Evolutionary conservation across 352 stramenopile species (phyloP), one percentile per base, ranked within the genome.

Genomic region (Stephanocyclus meneghinianus): DNA sequence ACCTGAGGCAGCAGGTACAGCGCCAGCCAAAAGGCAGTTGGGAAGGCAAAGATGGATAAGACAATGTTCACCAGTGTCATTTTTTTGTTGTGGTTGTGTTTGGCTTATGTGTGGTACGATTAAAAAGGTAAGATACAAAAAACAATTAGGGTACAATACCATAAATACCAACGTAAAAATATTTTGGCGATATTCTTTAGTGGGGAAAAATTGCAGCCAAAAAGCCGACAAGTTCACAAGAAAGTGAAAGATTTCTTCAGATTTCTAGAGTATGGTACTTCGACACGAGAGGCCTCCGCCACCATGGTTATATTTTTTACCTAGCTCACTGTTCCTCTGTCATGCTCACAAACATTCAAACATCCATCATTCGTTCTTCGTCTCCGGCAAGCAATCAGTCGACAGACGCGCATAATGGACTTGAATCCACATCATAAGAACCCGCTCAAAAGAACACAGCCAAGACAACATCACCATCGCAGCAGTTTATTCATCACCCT

Each of bases 1-100:
- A 93, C 69, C 75, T 91, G 88, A 42, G 87, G 87, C 60, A 94
- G 67, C 9, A 87, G 57, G 60, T 94, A 95, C 8, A 68, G 53
- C 2, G 92, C 42, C 1, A 93, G 75, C 89, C 89, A 93, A 45
- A 94, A 83, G 42, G 81, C 40, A 2, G 85, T 93, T 18, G 85
- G 84, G 56, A 89, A 79, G 26, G 83, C 83, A 16, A 91, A 82
- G 30, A 83, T 42, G 51, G 13, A 56, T 11, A 82, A 48, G 45
- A 71, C 2, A 37, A 72, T 29, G 9, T 16, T 64, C 4, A 72
- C 48, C 16, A 45, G 5, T 30, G 37, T 65, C 47, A 64, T 77
- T 42, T 65, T 32, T 32, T 30, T 26, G n/a, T 35, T 42, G 32
- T 29, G 51, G 2, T 55, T 26, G 18, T 55, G 5, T 8, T 21